phyloP scores from a whole-genome alignment of 352 stramenopile genomes.

The Phytophthora multivora region DNA sequence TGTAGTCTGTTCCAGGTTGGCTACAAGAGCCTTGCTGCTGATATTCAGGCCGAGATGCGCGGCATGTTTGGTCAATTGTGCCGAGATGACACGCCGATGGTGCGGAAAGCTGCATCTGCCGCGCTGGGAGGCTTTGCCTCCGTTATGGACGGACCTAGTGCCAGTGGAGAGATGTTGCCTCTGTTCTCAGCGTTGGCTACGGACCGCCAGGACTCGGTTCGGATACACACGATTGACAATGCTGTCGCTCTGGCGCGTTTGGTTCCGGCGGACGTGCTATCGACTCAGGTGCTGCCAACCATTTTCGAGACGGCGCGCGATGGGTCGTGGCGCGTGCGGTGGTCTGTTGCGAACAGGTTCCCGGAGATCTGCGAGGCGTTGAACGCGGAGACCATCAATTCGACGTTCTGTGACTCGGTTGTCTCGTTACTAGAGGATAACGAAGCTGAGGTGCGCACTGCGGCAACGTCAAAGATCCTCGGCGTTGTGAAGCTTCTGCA shows the following conservation, averaged over 20 bases:
- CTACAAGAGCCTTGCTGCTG: slow-evolving; percentile 55
- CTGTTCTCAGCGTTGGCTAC: slow-evolving; percentile 84
- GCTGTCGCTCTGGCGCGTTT: slow-evolving; percentile 94
- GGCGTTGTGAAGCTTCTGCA: slow-evolving; percentile 60
- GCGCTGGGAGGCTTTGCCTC: slow-evolving; percentile 90
- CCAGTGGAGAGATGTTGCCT: slow-evolving; percentile 78
- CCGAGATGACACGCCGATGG: slow-evolving; percentile 97
- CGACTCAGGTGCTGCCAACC: slow-evolving; percentile 87
- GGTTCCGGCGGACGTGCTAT: slow-evolving; percentile 68
- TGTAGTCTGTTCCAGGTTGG: slow-evolving; percentile 84
- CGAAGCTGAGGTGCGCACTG: slow-evolving; percentile 96
- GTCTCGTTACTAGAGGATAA: slow-evolving; percentile 96
- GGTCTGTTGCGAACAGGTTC: slow-evolving; percentile 97
- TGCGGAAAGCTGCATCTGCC: slow-evolving; percentile 91
- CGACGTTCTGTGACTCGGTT: slow-evolving; percentile 86
- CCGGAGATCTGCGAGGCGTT: slow-evolving; percentile 92
- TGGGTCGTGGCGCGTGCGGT: slow-evolving; percentile 98
- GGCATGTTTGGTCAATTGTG: slow-evolving; percentile 94
- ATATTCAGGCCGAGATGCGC: slow-evolving; percentile 85
- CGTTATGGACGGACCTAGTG: slow-evolving; percentile 66
- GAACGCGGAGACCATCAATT: slow-evolving; percentile 66
- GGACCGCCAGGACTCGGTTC: slow-evolving; percentile 96
- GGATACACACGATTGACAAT: slow-evolving; percentile 97
- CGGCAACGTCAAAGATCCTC: slow-evolving; percentile 91
- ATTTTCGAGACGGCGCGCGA: slow-evolving; percentile 94